Percentiles rank a stretch among this genome's conserved stretches.
Conservation (phyloP, 129 eudicot genomes). For the Pulicaria dysenterica region DNA sequence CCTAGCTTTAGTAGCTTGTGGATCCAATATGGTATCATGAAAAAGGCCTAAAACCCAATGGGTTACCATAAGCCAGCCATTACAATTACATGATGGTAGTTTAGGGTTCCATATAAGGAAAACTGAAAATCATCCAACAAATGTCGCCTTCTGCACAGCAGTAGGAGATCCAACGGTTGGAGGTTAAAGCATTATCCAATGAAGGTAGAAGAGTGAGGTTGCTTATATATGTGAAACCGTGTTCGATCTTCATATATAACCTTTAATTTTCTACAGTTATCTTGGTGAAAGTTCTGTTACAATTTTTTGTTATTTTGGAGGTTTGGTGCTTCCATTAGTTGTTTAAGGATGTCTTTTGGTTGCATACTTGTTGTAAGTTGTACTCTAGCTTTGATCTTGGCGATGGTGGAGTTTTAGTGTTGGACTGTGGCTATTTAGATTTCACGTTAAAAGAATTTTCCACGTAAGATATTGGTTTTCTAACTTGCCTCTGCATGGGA, state of each 20-base stretch:
- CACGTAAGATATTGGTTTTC: background rate
- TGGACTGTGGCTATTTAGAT: background rate
- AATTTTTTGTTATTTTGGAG: background rate
- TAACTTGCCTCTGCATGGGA: background rate
- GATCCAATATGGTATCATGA: constrained; percentile 8
- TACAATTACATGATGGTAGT: background rate
- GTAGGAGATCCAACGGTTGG: background rate
- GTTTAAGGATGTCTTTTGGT: no score
- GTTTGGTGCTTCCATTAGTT: no score
- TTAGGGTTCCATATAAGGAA: background rate
- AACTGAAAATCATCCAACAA: background rate
- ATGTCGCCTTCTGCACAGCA: background rate
- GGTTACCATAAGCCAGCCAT: constrained; percentile 1
- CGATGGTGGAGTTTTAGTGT: background rate
- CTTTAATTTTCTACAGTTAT: background rate
- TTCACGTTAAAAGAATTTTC: background rate
- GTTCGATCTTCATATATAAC: background rate
- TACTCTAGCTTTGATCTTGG: background rate
- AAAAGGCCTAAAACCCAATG: background rate
- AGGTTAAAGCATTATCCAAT: background rate
- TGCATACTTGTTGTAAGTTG: background rate
- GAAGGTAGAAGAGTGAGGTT: background rate
- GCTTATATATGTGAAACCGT: background rate
- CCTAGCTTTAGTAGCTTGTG: background rate
- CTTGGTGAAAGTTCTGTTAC: background rate